phyloP scores from a whole-genome alignment of 257 asterid species.

The Solanum ossicruentum region DNA sequence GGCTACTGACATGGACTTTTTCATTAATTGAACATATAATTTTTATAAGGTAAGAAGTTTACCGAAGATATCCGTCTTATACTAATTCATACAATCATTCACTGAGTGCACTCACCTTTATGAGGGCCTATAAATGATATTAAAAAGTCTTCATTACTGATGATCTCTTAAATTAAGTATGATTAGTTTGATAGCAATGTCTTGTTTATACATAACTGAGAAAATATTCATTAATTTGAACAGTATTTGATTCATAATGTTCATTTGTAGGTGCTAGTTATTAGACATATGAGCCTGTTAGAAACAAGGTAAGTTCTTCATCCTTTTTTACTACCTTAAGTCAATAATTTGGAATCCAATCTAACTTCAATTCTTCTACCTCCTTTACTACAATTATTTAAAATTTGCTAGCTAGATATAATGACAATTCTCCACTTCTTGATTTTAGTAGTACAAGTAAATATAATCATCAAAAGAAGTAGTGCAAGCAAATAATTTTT shows the following conservation, averaged over 20 bases:
- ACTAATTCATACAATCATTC: not conserved
- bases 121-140: not conserved
- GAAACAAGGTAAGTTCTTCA: slow-evolving; percentile 30
- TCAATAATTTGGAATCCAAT: not conserved
- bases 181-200: not conserved
- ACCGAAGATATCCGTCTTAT: not conserved
- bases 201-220: not conserved
- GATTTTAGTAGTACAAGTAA: not conserved
- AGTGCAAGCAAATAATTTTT: not conserved
- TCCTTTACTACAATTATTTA: not conserved
- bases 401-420: not conserved
- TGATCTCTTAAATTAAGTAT: not conserved
- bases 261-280: slow-evolving; percentile 47
- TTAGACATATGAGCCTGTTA: slow-evolving; percentile 60
- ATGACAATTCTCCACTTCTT: not conserved
- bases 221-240: not conserved
- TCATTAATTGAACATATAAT: not conserved
- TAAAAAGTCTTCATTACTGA: not conserved
- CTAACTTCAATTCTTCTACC: not conserved
- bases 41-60: not conserved
- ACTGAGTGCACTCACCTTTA: not conserved
- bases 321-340: no score
- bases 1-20: not conserved
- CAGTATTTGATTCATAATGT: not conserved
- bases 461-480: not conserved